These are phyloP conservation scores for Phytophthora cactorum DNA, from an alignment of 352 stramenopile species.

Conservation along the genomic window DNA sequence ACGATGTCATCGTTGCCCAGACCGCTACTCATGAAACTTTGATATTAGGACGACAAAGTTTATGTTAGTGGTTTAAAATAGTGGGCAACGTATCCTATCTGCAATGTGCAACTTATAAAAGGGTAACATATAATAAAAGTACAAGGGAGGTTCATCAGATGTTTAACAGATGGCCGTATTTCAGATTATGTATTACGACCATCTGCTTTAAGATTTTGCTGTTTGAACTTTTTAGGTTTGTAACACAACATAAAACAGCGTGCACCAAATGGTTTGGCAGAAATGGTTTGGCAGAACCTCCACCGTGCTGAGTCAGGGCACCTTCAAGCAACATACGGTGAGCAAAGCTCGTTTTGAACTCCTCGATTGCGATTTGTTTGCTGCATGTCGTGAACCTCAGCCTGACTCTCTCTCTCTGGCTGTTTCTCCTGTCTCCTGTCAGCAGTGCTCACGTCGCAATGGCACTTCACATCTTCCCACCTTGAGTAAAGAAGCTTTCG, in stretches of 20 bases:
- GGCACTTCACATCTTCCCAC: constrained; percentile 25
- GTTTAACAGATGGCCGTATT: too few relatives aligned
- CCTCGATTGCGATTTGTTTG: constrained; percentile 7
- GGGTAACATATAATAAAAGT: too few relatives aligned
- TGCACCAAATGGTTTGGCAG: neutral
- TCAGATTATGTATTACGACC: too few relatives aligned
- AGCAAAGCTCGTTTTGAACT: constrained; percentile 28
- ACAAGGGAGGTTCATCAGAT: too few relatives aligned
- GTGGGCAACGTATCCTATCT: too few relatives aligned
- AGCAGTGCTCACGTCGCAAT: neutral
- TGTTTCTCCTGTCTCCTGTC: neutral
- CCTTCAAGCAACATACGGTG: constrained; percentile 6
- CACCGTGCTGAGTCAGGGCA: neutral
- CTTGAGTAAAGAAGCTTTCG: constrained; percentile 6
- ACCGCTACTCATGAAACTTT: too few relatives aligned
- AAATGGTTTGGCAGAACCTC: neutral
- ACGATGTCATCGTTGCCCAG: too few relatives aligned
- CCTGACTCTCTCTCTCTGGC: constrained; percentile 8
- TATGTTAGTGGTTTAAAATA: too few relatives aligned
- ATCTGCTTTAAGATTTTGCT: too few relatives aligned
- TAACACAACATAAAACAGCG: neutral
- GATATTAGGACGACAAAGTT: too few relatives aligned
- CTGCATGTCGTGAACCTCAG: constrained; percentile 1
- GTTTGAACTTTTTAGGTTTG: too few relatives aligned
- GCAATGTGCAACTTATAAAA: too few relatives aligned